Conservation (phyloP, 2,329 filamentous ascomycete genomes). For the Paraphoma chrysanthemicola region DNA sequence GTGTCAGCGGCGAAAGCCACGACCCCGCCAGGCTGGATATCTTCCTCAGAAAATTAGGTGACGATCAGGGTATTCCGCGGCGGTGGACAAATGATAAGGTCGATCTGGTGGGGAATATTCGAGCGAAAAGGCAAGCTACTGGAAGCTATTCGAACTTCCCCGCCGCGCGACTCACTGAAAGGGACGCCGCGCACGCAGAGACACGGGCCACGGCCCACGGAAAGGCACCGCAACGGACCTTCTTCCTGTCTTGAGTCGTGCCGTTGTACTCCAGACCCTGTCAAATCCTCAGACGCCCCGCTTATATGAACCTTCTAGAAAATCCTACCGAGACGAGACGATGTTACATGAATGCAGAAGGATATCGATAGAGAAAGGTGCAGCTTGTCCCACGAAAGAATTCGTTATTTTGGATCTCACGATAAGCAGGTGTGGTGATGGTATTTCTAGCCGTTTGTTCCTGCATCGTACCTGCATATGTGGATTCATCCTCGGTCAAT, state of each 20-base stretch:
- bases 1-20: constrained; percentile 26
- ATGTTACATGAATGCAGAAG: constrained; percentile 14
- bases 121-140: constrained; percentile 34
- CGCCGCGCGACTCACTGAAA: constrained; percentile 42
- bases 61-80: constrained; percentile 44
- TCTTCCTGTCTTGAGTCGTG: constrained; percentile 43
- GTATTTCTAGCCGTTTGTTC: constrained; percentile 26
- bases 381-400: background rate
- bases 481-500: constrained; percentile 29
- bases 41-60: constrained; percentile 31
- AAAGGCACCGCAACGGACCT: constrained; percentile 34
- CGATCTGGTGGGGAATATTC: constrained; percentile 39
- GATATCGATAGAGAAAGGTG: constrained; percentile 9
- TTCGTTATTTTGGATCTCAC: constrained; percentile 19
- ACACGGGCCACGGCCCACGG: constrained; percentile 24
- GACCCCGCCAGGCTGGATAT: constrained; percentile 35
- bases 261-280: constrained; percentile 25
- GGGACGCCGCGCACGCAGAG: constrained; percentile 27
- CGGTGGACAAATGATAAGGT: constrained; percentile 44
- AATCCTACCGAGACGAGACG: constrained; percentile 9
- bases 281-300: constrained; percentile 32
- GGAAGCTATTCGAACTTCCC: constrained; percentile 49
- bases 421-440: constrained; percentile 23
- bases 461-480: constrained; percentile 51
- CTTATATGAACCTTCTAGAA: constrained; percentile 45